Evolutionary conservation across 345 rosid species (phyloP), one percentile per base, ranked within the genome.

Genomic region (Salix suchowensis): DNA sequence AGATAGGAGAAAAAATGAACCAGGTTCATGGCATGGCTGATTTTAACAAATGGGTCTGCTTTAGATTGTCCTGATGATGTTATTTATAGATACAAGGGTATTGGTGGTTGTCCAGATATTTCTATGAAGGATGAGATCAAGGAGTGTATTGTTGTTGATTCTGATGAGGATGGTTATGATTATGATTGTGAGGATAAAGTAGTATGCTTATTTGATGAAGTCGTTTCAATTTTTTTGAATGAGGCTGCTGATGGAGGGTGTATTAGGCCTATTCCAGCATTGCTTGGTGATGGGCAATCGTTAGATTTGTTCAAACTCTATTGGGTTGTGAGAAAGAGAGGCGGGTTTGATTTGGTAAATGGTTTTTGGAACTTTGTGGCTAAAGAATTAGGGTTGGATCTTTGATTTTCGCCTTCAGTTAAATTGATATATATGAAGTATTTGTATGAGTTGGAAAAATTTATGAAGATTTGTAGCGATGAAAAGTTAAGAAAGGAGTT

Each of bases 221-320:
- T 88, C 82, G 76, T 90, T 77, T 76, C 86, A 54, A 52, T 82
- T 73, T 87, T 88, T 62, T 65, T 76, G 42, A 83, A 83, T 78
- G 88, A 87, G 76, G 88, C 76, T 72, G 68, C 67, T 55, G 1
- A 37, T 64, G 71, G 82, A 86, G 91, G 84, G 74, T 82, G 73
- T 37, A 12, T 71, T 70, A 86, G 87, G 83, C 87, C 90, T 52
- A 72, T 91, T 32, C 94, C 91, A 18, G 84, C 71, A 13, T 67
- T 83, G 77, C 76, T 87, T 0, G 90, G 89, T 73, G 78, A 88
- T 74, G 96, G 89, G 73, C 55, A 80, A 78, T 54, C 75, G 0
- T 70, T 84, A 64, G 94, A 91, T 86, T 85, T 93, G 90, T 87
- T 89, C 76, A 76, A 85, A 81, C 91, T 93, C 76, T 88, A 89